Evolutionary conservation across 352 stramenopile genomes (phyloP).

Genomic region (Phytophthora tubulina): DNA sequence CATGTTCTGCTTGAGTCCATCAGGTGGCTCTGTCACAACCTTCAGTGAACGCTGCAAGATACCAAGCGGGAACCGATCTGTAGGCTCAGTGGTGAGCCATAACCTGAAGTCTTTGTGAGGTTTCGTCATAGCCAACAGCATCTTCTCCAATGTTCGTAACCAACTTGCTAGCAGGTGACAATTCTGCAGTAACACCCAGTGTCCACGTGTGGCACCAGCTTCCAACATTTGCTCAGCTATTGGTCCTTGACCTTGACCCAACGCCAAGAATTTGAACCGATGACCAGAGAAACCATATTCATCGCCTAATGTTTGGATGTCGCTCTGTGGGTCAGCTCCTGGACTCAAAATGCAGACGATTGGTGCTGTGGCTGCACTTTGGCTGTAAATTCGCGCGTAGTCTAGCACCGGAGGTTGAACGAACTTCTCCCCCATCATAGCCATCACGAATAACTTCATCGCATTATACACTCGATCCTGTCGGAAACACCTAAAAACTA

Average conservation of each 20-base stretch:
- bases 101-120: constrained; percentile 95
- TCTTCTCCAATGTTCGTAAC: constrained; percentile 94
- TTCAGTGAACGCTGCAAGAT: constrained; percentile 96
- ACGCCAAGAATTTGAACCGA: constrained; percentile 94
- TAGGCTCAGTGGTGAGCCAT: constrained; percentile 96
- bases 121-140: constrained; percentile 91
- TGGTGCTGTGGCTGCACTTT: constrained; percentile 86
- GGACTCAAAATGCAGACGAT: constrained; percentile 97
- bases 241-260: constrained; percentile 95
- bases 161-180: constrained; percentile 96
- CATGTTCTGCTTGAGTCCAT: constrained; percentile 98
- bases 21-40: constrained; percentile 96
- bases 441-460: constrained; percentile 95
- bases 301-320: constrained; percentile 94
- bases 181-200: constrained; percentile 96
- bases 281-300: constrained; percentile 92
- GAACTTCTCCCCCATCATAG: constrained; percentile 93
- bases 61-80: constrained; percentile 94
- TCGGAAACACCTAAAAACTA: constrained; percentile 94
- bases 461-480: constrained; percentile 97
- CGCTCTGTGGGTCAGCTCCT: constrained; percentile 93
- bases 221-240: constrained; percentile 96
- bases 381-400: constrained; percentile 93
- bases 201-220: constrained; percentile 80
- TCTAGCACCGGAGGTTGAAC: constrained; percentile 96